phyloP scores from a whole-genome alignment of 768 basidiomycete species.

The Naematelia aurantialba region DNA sequence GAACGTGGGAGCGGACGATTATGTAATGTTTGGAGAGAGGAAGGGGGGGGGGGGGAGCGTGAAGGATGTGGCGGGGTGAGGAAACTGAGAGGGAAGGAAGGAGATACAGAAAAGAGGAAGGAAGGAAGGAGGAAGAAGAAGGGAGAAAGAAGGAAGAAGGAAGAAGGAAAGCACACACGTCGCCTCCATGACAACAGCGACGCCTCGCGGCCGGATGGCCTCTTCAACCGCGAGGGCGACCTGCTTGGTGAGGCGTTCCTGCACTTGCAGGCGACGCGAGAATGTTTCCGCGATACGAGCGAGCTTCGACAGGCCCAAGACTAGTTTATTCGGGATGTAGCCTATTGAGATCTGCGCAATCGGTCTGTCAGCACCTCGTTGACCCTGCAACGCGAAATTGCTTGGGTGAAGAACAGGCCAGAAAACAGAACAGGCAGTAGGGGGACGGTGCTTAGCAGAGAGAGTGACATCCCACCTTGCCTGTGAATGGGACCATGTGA shows the following conservation, averaged over 20 bases:
- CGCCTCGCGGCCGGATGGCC: slow-evolving; percentile 93
- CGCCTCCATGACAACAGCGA: slow-evolving; percentile 99
- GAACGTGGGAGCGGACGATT: slow-evolving; percentile 8
- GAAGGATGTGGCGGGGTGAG: slow-evolving; percentile 8
- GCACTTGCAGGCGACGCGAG: slow-evolving; percentile 89
- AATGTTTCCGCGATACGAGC: slow-evolving; percentile 97
- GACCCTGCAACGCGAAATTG: no score
- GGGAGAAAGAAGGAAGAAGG: slow-evolving; percentile 1
- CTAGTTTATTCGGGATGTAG: slow-evolving; percentile 92
- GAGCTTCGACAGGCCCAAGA: slow-evolving; percentile 91
- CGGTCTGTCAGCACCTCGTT: no score
- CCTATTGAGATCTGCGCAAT: slow-evolving; percentile 99
- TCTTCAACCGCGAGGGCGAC: slow-evolving; percentile 97
- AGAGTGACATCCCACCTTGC: slow-evolving; percentile 65
- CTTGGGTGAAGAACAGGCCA: not conserved
- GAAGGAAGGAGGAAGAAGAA: slow-evolving; percentile 4
- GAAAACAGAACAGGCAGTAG: not conserved
- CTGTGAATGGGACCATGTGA: slow-evolving; percentile 95
- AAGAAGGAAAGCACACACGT: slow-evolving; percentile 60
- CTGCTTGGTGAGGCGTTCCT: slow-evolving; percentile 95
- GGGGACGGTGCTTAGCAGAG: not conserved
- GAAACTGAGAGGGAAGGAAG: not conserved
- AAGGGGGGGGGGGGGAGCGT: not conserved
- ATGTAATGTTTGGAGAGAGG: not conserved
- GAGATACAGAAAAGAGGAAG: slow-evolving; percentile 3